Evolutionary conservation across 2,329 filamentous ascomycete species (phyloP), one percentile per base, ranked within the genome.

Genomic region (Aspergillus versicolor): DNA sequence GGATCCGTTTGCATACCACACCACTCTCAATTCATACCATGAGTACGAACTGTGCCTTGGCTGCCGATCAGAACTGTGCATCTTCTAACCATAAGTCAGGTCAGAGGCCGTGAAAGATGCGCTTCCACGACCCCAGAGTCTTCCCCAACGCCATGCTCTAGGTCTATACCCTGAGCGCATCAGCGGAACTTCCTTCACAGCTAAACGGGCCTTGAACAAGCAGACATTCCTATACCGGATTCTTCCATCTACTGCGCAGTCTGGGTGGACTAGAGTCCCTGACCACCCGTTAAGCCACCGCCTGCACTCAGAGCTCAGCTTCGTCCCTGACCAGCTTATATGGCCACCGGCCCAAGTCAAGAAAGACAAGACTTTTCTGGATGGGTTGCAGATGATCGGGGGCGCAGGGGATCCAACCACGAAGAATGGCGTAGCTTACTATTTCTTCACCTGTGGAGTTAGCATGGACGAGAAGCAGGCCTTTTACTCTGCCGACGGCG

Each of bases 101-200:
- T 54, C 52, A 27, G 44, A 47, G 27, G 52, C 32, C 34, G 27
- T 54, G 8, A 24, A 54, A 30, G 44, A 46, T 15, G 37, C 52
- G n/a, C 32, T 54, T 6, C 44, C 52, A 3, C 22, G 30, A n/a
- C 52, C 52, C 4, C 52, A 54, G 27, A 54, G 52, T 32, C 52
- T 54, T n/a, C 52, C 52, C n/a, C 52, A 54, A 17, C 52, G 52
- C 4, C 52, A 54, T 34, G 21, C 34, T 12, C 21, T 47, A 17
- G 52, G 52, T 44, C 32, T 54, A 30, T 54, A 54, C 37, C 43
- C 52, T n/a, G 52, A 54, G 19, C 52, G 52, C 43, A 54, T 54
- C 38, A 54, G 52, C 24, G 52, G 52, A 3, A 54, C 52, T 12
- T 54, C 44, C 15, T 54, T 54, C 34, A 54, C 52, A 9, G 52